Evolutionary conservation across 23 red algal genomes (phyloP).

Genomic region (Gracilaria domingensis): DNA sequence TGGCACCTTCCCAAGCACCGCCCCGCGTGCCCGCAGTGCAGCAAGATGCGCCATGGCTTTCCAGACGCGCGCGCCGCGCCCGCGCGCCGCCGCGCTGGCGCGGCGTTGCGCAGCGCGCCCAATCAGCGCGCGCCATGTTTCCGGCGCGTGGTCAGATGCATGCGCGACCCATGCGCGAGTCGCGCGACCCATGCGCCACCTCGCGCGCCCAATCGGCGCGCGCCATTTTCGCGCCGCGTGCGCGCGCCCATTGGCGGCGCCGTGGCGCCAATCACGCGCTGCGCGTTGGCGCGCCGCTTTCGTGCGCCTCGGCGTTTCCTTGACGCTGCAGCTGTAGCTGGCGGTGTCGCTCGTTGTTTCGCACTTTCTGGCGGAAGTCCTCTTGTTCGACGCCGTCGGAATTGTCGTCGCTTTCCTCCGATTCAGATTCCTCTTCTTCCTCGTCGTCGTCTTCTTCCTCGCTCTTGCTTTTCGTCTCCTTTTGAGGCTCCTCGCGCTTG

Average conservation of each 20-base stretch:
- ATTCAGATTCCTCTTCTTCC: conserved; percentile 4
- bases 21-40: no score
- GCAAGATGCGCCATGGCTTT: no score
- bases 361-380: conserved; percentile 7
- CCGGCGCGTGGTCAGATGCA: not conserved
- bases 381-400: not conserved
- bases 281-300: not conserved
- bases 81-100: not conserved
- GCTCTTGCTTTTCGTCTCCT: not conserved
- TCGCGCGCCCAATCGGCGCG: not conserved
- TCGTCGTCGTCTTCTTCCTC: conserved; percentile 17
- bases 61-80: no score
- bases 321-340: conserved; percentile 3
- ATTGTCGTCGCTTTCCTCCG: not conserved
- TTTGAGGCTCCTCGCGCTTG: not conserved
- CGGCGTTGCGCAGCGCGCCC: not conserved
- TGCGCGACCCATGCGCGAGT: not conserved
- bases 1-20: no score
- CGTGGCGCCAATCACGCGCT: not conserved
- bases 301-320: not conserved
- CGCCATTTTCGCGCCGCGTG: not conserved
- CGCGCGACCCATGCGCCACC: no score
- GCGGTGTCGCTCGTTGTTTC: conserved; percentile 2
- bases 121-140: not conserved
- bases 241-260: not conserved